Base-by-base conservation (phyloP, 768 basidiomycete species). In the Tylopilus subfusipes region DNA sequence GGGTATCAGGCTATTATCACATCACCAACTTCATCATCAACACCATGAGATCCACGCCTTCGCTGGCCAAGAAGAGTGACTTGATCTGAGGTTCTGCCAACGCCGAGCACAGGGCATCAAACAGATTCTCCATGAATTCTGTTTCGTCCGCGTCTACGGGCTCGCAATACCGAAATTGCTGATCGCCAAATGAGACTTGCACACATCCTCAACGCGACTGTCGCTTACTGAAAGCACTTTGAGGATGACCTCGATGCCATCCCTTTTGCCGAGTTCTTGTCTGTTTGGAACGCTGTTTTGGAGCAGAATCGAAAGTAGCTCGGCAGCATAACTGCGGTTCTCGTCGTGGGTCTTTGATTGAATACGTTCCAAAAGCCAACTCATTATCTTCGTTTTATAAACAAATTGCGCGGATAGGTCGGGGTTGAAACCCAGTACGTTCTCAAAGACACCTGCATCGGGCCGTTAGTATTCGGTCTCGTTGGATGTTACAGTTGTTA, bases 71-170 rank as follows among this genome's bases (percentile, higher is more conserved):
- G 72, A 99, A 98, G 4, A 84, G 72, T 18, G 78, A 69, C 71
- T 98, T 98, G 67, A 88, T 83, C 44, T 84, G 76, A 14, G 85
- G 76, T 69, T 96, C 94, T 31, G 77, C 82, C 22, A 98, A 76
- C 0, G 86, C 80, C 1, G 94, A 95, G 67, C 97, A 98, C 22
- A 99, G 71, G 0, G 85, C 72, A 67, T 98, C 91, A 66, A 98
- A 98, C 4, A 93, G 64, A 69, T 99, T 98, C 68, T 98, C 97
- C 94, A 98, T 95, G 71, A 93, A 98, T 69, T 99, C 97, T 5
- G 84, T 78, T 72, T 99, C 97, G 57, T 98, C 97, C 9, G 86
- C 79, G 59, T 94, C 86, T 0, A 75, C 74, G 14, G 96, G 96
- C 65, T 98, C 90, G 52, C 84, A 80, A 66, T 82, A 80, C 39